Evolutionary conservation across 805 yeast genomes (phyloP).

Genomic region (Torulaspora franciscae): DNA sequence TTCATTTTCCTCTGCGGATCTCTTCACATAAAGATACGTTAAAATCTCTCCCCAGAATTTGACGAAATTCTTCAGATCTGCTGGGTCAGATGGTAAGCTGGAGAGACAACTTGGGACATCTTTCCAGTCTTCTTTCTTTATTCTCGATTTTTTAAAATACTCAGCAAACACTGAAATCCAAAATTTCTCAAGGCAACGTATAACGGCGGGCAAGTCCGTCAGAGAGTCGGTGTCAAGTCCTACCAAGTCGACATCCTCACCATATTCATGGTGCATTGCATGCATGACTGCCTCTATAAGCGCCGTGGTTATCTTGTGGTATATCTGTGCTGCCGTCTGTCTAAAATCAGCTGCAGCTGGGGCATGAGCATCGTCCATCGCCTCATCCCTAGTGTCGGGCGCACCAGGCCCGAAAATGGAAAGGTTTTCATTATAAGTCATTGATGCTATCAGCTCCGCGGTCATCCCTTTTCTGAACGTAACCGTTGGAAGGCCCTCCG

Average conservation of each 20-base stretch:
- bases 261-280: slow-evolving; percentile 52
- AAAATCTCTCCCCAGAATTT: slow-evolving; percentile 51
- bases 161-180: slow-evolving; percentile 56
- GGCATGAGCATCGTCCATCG: background rate
- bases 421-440: slow-evolving; percentile 38
- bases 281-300: slow-evolving; percentile 45
- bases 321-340: slow-evolving; percentile 26
- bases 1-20: slow-evolving; percentile 32
- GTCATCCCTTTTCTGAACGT: slow-evolving; percentile 43
- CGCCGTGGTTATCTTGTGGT: slow-evolving; percentile 40
- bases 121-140: slow-evolving; percentile 27
- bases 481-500: slow-evolving; percentile 62
- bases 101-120: slow-evolving; percentile 24
- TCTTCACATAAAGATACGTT: slow-evolving; percentile 39
- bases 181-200: slow-evolving; percentile 41
- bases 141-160: slow-evolving; percentile 36
- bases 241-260: slow-evolving; percentile 47
- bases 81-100: slow-evolving; percentile 29
- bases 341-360: background rate
- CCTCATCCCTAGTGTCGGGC: background rate
- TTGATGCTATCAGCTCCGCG: slow-evolving; percentile 43
- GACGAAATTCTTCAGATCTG: slow-evolving; percentile 39
- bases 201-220: slow-evolving; percentile 40
- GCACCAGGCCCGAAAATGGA: slow-evolving; percentile 9
- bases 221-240: slow-evolving; percentile 43